Evolutionary conservation across 2,329 filamentous ascomycete species (phyloP).

Genomic region (Xylaria multiplex): DNA sequence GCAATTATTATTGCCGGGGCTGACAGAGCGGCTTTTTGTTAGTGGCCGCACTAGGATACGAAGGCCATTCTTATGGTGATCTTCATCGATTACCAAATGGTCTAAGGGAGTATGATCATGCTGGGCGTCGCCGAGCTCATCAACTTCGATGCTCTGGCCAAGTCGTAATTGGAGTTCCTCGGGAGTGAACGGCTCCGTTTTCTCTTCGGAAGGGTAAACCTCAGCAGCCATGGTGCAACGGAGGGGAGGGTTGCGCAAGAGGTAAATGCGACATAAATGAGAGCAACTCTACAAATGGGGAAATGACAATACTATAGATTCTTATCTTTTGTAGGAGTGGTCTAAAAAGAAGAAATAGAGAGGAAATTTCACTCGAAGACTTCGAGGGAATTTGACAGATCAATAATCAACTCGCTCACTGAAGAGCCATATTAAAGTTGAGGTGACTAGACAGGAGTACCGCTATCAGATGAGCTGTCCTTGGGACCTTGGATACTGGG

Average conservation of each 20-base stretch:
- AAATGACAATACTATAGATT: constrained; percentile 21
- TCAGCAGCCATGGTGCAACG: constrained; percentile 58
- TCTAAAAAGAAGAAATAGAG: constrained; percentile 32
- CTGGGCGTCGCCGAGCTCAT: constrained; percentile 54
- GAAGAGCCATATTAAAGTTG: constrained; percentile 29
- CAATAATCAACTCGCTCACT: constrained; percentile 40
- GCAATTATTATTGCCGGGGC: constrained; percentile 65
- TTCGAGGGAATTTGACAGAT: constrained; percentile 36
- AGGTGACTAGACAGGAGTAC: constrained; percentile 29
- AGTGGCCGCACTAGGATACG: constrained; percentile 67
- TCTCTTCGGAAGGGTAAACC: constrained; percentile 59
- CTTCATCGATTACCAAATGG: constrained; percentile 61
- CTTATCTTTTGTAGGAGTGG: constrained; percentile 26
- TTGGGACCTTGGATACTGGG: constrained; percentile 40
- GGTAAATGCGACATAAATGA: constrained; percentile 28
- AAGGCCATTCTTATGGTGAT: constrained; percentile 65
- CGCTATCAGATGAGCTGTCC: constrained; percentile 49
- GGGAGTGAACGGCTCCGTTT: constrained; percentile 68
- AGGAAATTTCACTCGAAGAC: constrained; percentile 28
- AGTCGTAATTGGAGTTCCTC: constrained; percentile 65
- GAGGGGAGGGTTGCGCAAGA: constrained; percentile 31
- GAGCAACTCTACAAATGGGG: constrained; percentile 14
- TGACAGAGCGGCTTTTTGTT: constrained; percentile 63
- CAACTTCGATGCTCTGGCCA: constrained; percentile 55
- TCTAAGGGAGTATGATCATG: constrained; percentile 63